Base-by-base conservation (phyloP, 148 eudicot species). In the Amaranthus cruentus region DNA sequence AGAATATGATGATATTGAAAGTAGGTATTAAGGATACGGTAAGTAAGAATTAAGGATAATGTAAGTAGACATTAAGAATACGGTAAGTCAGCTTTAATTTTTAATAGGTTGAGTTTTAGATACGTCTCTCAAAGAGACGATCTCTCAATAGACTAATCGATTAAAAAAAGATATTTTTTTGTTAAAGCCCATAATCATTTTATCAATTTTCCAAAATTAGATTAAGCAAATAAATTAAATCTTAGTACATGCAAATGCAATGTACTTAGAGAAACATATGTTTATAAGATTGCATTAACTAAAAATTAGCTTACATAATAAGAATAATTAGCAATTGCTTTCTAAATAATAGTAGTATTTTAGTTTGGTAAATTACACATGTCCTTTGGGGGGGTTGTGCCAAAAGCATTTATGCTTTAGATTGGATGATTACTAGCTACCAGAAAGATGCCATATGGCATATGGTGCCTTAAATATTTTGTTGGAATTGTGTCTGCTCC, bases 361-460 rank as follows among this genome's bases (percentile, higher is more conserved):
- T 13, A 66, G 72, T 18, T 69, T 38, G n/a, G 21, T 18, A 72
- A 59, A 15, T 9, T 60, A 51, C 69, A 62, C 38, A 5, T 61
- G 65, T 57, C 55, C 12, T 13, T 21, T 11, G 5, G 4, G 48
- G 56, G 48, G 56, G 57, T 15, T 56, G 4, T 18, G 55, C 56
- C 7, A 42, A 5, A 10, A 74, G 15, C 14, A 68, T 47, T 68
- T 76, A 51, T 60, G 58, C 9, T 18, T 9, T 15, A 56, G 60
- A 18, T 56, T 62, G 44, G 74, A 76, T 62, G 74, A 38, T 53
- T 18, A 62, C 62, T 70, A 59, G 62, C 62, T 62, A 76, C 73
- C 74, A 70, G 79, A 76, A 69, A 69, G 74, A 70, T 76, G 12
- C 79, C 79, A 66, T 57, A 18, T 42, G 49, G n/a, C 79, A 66